These are phyloP conservation scores for Galerina marginata DNA, from an alignment of 768 basidiomycete genomes.

Conservation along the genomic window DNA sequence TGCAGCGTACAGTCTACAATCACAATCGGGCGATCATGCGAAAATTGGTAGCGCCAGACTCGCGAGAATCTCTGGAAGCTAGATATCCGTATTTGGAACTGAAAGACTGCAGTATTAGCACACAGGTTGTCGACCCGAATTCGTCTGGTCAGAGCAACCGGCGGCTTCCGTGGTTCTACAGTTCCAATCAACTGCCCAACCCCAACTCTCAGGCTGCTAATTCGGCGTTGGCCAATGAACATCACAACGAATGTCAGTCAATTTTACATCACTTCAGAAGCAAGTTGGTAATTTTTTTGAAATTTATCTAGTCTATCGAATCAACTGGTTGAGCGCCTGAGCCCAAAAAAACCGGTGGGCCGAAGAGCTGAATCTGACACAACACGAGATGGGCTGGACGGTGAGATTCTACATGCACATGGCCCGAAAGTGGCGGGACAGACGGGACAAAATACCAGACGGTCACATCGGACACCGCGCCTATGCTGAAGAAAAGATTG, in stretches of 20 bases:
- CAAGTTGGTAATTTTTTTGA: neutral
- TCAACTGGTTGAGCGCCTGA: slow-evolving; percentile 5
- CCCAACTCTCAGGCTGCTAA: too few species aligned
- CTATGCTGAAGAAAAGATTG: slow-evolving; percentile 5
- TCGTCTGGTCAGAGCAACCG: too few species aligned
- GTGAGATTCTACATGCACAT: slow-evolving; percentile 6
- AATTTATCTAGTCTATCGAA: neutral
- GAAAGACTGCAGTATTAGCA: too few species aligned
- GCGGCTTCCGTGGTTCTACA: too few species aligned
- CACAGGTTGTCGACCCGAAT: too few species aligned
- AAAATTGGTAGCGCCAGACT: too few species aligned
- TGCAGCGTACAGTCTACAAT: neutral
- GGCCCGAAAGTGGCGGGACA: neutral
- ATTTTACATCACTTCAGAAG: neutral
- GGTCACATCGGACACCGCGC: neutral
- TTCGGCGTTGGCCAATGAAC: neutral
- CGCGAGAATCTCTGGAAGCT: too few species aligned
- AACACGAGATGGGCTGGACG: slow-evolving; percentile 14
- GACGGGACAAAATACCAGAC: neutral
- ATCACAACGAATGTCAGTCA: neutral
- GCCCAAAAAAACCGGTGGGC: neutral
- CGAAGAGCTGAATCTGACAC: neutral
- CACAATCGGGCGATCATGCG: too few species aligned
- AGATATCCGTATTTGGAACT: too few species aligned
- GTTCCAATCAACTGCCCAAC: too few species aligned